Conservation (phyloP, 1,284 basidiomycete species). For the Sanghuangporus weigelae region DNA sequence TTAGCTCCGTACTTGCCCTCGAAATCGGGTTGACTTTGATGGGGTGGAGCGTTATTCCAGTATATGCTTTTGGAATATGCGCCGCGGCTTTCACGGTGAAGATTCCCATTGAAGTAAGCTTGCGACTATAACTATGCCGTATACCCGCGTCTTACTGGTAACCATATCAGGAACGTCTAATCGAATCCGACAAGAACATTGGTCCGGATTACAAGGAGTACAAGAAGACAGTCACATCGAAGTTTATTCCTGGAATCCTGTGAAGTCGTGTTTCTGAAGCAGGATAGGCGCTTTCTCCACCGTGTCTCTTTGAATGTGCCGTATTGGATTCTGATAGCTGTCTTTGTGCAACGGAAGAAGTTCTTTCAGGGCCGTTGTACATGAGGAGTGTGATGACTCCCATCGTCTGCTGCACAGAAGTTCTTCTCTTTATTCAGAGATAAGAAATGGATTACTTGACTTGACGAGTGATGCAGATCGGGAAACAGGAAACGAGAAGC, state of each 20-base stretch:
- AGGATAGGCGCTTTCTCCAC: background rate
- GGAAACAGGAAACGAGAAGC: background rate
- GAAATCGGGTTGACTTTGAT: constrained; percentile 26
- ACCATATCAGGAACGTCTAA: constrained; percentile 25
- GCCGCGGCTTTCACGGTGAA: constrained; percentile 27
- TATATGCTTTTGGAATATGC: constrained; percentile 24
- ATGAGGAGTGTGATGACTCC: background rate
- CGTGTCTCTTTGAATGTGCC: background rate
- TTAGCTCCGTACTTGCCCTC: constrained; percentile 27
- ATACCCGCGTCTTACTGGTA: background rate
- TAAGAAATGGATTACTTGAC: background rate
- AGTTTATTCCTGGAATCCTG: constrained; percentile 32
- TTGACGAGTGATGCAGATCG: background rate
- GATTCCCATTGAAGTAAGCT: constrained; percentile 31
- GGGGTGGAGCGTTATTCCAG: constrained; percentile 33
- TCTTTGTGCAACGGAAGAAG: background rate
- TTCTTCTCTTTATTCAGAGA: background rate
- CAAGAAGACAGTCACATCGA: constrained; percentile 28
- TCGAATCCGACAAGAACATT: constrained; percentile 26
- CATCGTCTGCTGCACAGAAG: background rate
- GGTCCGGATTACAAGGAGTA: constrained; percentile 31
- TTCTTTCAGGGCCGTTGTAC: background rate
- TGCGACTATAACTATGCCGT: background rate
- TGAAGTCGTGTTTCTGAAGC: constrained; percentile 17
- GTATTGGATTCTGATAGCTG: background rate